Conservation (phyloP, 371 early-diverging fungal genomes). For the Mortierella sp. region DNA sequence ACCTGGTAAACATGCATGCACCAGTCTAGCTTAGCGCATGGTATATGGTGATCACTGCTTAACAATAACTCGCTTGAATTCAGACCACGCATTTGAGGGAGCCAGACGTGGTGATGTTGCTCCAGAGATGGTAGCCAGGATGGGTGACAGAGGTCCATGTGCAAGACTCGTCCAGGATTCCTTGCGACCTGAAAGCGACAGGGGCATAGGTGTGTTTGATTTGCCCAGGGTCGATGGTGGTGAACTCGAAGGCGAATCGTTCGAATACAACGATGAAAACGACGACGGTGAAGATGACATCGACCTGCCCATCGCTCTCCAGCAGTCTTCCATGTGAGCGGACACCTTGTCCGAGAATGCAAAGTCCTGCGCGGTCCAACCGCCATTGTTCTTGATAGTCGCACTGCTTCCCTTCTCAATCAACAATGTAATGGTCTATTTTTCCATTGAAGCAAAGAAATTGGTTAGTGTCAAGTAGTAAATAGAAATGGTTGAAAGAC, state of each 20-base stretch:
- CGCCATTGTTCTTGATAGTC: slow-evolving; percentile 52
- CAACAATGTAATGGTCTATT: slow-evolving; percentile 35
- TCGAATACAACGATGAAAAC: slow-evolving; percentile 37
- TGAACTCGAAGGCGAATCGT: slow-evolving; percentile 19
- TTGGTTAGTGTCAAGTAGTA: not conserved
- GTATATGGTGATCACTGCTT: slow-evolving; percentile 44
- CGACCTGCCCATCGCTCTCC: slow-evolving; percentile 27
- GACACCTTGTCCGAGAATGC: slow-evolving; percentile 49
- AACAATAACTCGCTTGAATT: slow-evolving; percentile 51
- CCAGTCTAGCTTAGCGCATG: too few relatives aligned
- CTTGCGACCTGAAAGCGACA: slow-evolving; percentile 31
- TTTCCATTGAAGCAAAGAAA: not conserved
- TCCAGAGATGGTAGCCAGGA: slow-evolving; percentile 42
- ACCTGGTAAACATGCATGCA: too few relatives aligned
- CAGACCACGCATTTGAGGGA: slow-evolving; percentile 55
- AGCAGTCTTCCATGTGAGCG: slow-evolving; percentile 52
- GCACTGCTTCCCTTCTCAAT: slow-evolving; percentile 44
- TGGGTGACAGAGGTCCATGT: slow-evolving; percentile 47
- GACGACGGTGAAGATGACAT: slow-evolving; percentile 36
- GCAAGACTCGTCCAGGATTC: slow-evolving; percentile 50
- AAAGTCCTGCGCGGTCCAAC: slow-evolving; percentile 55
- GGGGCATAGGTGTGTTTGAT: slow-evolving; percentile 13
- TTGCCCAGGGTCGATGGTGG: slow-evolving; percentile 9
- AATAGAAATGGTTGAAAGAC: not conserved
- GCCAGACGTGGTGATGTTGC: slow-evolving; percentile 47